A percentile compares a stretch with the other conserved stretches of the same genome.
phyloP scores from a whole-genome alignment of 2,329 filamentous ascomycete species.

The Ophiostoma australiae region DNA sequence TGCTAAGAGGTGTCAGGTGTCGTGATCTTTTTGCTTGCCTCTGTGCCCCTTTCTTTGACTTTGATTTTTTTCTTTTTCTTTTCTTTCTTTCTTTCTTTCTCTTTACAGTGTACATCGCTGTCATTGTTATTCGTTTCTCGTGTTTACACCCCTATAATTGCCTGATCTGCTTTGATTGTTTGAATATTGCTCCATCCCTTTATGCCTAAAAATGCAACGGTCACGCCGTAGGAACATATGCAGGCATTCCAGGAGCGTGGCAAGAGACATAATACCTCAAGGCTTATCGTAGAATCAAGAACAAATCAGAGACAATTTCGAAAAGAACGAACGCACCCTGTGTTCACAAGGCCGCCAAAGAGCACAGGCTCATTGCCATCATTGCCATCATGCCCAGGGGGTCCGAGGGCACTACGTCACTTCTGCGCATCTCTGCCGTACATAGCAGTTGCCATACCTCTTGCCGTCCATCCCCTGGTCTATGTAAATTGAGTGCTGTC shows the following conservation, averaged over 20 bases:
- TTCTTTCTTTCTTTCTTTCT: neutral
- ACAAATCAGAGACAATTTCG: neutral
- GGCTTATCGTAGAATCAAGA: neutral
- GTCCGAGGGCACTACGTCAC: constrained; percentile 1
- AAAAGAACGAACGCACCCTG: too few species aligned
- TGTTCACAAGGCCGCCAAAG: too few species aligned
- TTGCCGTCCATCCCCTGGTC: neutral
- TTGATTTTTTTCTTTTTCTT: neutral
- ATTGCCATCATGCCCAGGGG: neutral
- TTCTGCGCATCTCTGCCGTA: neutral
- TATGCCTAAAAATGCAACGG: constrained; percentile 4
- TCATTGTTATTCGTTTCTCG: neutral
- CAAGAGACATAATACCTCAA: neutral
- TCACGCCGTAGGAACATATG: neutral
- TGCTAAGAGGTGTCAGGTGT: neutral
- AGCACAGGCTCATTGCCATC: too few species aligned
- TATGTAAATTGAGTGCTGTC: neutral
- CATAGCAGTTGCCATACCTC: neutral
- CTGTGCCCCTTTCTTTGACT: neutral
- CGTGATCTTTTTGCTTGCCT: neutral
- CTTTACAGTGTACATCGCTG: too few species aligned
- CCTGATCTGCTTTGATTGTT: neutral
- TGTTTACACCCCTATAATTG: neutral
- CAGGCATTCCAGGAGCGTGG: neutral
- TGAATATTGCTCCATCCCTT: neutral